These are phyloP conservation scores for Furcasterigmium furcatum DNA, from an alignment of 2,329 filamentous ascomycete species.

Conservation along the genomic window DNA sequence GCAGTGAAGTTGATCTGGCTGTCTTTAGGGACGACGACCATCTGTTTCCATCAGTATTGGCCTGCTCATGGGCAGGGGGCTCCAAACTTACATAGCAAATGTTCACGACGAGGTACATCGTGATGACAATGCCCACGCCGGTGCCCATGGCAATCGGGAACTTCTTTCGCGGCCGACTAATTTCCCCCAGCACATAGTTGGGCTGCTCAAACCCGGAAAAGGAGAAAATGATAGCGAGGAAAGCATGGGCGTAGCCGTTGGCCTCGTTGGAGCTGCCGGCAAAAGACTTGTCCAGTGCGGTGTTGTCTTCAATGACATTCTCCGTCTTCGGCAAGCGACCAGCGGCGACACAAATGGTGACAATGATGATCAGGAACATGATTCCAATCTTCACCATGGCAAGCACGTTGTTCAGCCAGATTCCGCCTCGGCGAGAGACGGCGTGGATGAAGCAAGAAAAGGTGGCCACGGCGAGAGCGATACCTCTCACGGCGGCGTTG, in stretches of 20 bases:
- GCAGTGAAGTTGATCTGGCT: constrained; percentile 12
- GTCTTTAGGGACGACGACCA: constrained; percentile 30
- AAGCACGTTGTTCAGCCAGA: constrained; percentile 47
- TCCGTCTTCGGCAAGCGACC: constrained; percentile 17
- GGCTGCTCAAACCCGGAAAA: constrained; percentile 33
- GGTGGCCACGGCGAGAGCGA: constrained; percentile 41
- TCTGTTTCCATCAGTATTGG: constrained; percentile 29
- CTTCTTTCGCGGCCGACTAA: constrained; percentile 24
- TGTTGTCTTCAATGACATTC: constrained; percentile 22
- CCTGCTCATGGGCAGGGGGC: constrained; percentile 20
- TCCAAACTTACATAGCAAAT: constrained; percentile 29
- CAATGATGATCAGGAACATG: constrained; percentile 37
- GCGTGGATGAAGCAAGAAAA: constrained; percentile 45
- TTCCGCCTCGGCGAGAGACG: constrained; percentile 44
- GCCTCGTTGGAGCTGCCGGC: constrained; percentile 15
- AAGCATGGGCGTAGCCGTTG: constrained; percentile 31
- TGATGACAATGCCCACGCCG: constrained; percentile 22
- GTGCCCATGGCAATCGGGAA: constrained; percentile 25
- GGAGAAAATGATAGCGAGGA: constrained; percentile 38
- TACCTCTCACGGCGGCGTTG: constrained; percentile 33
- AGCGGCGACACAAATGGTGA: constrained; percentile 24
- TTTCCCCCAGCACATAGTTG: constrained; percentile 31
- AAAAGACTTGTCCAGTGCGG: constrained; percentile 19
- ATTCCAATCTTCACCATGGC: constrained; percentile 46
- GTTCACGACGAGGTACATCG: constrained; percentile 32